Base-by-base conservation (phyloP, 805 yeast species). In the Lachancea meyersii region DNA sequence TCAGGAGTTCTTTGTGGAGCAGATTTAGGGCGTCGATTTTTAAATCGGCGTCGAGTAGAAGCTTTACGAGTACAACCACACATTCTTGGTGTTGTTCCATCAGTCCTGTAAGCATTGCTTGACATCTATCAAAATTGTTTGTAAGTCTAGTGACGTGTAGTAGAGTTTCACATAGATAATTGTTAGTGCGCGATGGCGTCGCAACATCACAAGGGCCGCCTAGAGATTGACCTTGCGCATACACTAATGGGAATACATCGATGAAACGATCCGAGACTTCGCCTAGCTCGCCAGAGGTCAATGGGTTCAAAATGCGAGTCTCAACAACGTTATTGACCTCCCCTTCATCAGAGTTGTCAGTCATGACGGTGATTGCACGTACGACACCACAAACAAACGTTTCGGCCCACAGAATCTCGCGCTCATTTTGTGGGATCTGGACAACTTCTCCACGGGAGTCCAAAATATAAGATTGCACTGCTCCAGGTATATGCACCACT, bases 221-320 rank as follows among this genome's bases (percentile, higher is more conserved):
- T 17, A 62, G 41, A 26, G 53, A 41, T 17, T 52, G 46, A 32
- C 66, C 65, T 16, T 53, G 52, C 34, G 56, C 55, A 49, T 62
- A 60, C 4, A 61, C 60, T 22, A 58, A 18, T 7, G 64, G 65
- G 43, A 62, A 62, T 20, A 57, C 44, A 9, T 53, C 45, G 27
- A 63, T 61, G 24, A 61, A 63, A 20, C 51, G 50, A 17, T 61
- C 60, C 2, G 63, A 49, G 3, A 58, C 57, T 26, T 50, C 51
- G 42, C 55, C 65, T 14, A 63, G 45, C 39, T 63, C 58, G 21
- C 66, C 64, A 2, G 64, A 50, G 3, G 54, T 50, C 31, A 93
- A 75, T 4, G 97, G 97, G 53, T 87, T 83, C 44, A 86, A 71
- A 46, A 82, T 79, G 50, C 96, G 76, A 30, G 93, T 82, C 58